A percentile compares a stretch with the other conserved stretches of the same genome.
phyloP scores from a whole-genome alignment of 805 yeast genomes.

The Candida koratica region DNA sequence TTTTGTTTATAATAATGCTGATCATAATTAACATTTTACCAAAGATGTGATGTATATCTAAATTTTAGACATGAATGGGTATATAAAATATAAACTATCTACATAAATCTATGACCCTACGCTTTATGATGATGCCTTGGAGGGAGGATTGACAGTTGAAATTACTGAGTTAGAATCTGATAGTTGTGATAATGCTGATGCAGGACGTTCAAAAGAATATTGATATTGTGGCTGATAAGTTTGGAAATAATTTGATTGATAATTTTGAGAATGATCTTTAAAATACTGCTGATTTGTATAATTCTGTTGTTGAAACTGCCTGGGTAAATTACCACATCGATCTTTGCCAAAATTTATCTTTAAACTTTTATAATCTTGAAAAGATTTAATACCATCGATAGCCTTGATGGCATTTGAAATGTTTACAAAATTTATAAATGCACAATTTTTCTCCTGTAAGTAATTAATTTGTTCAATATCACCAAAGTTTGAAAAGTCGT shows the following conservation, averaged over 20 bases:
- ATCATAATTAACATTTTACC: constrained; percentile 36
- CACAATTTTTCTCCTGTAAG: constrained; percentile 78
- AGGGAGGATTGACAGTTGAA: constrained; percentile 6
- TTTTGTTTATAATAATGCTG: constrained; percentile 29
- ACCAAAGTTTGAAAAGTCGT: constrained; percentile 78
- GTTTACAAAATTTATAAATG: constrained; percentile 86
- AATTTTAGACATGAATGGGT: neutral
- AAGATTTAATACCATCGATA: constrained; percentile 81
- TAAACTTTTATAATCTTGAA: constrained; percentile 56
- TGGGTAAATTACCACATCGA: constrained; percentile 91
- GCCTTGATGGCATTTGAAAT: constrained; percentile 90
- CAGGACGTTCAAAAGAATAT: constrained; percentile 2
- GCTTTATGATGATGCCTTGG: constrained; percentile 3
- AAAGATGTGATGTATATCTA: constrained; percentile 27
- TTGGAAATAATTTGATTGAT: neutral
- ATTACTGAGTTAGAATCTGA: constrained; percentile 7
- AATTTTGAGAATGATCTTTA: neutral
- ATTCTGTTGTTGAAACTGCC: constrained; percentile 52
- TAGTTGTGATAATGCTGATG: constrained; percentile 4
- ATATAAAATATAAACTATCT: too few species aligned
- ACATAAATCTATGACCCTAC: too few species aligned
- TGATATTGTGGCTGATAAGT: neutral
- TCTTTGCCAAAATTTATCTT: constrained; percentile 92
- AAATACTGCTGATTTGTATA: constrained; percentile 3
- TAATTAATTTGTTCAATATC: constrained; percentile 94